Percentiles rank a stretch among this genome's conserved stretches.
These are phyloP conservation scores for Wickerhamiella slavikovae DNA, from an alignment of 805 yeast genomes.

Conservation along the genomic window DNA sequence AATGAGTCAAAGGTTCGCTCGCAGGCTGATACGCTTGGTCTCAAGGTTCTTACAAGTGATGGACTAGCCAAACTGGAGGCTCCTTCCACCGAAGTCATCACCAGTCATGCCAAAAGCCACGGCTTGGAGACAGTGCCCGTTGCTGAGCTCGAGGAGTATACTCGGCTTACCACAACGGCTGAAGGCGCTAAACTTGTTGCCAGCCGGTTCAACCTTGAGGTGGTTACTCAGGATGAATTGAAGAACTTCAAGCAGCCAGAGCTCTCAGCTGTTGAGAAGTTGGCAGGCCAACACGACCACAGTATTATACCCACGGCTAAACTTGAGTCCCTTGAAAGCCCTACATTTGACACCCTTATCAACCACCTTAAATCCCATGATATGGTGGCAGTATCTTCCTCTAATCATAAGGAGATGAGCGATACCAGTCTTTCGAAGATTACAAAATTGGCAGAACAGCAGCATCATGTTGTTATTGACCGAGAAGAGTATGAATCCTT, in stretches of 20 bases:
- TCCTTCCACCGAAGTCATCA: background rate
- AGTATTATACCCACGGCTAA: background rate
- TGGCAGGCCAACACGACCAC: no score
- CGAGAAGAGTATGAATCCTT: slow-evolving; percentile 1
- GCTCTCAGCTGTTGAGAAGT: background rate
- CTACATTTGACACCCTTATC: background rate
- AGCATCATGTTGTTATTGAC: slow-evolving; percentile 1
- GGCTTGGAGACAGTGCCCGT: background rate
- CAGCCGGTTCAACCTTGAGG: no score
- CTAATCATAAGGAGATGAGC: slow-evolving; percentile 1
- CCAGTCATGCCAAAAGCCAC: background rate
- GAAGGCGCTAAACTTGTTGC: no score
- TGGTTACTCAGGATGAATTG: background rate
- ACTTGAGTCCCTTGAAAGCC: background rate
- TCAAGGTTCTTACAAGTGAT: background rate
- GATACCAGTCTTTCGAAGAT: background rate
- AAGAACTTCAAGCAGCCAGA: background rate
- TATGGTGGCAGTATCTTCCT: no score
- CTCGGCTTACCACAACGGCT: no score
- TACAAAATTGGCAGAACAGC: background rate
- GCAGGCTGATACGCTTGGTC: background rate
- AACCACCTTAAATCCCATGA: no score
- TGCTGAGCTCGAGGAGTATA: no score
- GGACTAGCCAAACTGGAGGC: background rate
- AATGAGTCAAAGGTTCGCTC: background rate